These are phyloP conservation scores for Hanseniaspora pseudoguilliermondii DNA, from an alignment of 805 yeast genomes.

Conservation along the genomic window DNA sequence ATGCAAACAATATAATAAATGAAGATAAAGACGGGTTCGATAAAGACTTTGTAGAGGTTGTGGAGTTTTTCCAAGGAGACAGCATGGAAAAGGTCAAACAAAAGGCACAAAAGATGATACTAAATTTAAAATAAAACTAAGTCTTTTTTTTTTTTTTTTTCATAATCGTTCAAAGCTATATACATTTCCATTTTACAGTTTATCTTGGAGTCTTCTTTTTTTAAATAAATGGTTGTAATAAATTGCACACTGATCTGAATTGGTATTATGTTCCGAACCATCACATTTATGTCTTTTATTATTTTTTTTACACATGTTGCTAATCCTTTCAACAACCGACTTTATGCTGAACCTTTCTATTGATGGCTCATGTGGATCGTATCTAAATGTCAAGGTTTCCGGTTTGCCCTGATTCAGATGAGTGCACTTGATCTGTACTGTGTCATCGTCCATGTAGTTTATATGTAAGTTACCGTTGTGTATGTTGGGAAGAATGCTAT, in stretches of 20 bases:
- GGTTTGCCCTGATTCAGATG: neutral
- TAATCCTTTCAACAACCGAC: neutral
- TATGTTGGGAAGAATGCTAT: neutral
- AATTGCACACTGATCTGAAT: neutral
- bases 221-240: neutral
- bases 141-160: neutral
- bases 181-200: neutral
- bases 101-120: slow-evolving; percentile 10
- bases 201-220: neutral
- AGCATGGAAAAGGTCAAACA: slow-evolving; percentile 6
- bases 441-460: neutral
- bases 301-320: neutral
- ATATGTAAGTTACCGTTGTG: neutral
- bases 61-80: slow-evolving; percentile 48
- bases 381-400: slow-evolving; percentile 6
- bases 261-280: neutral
- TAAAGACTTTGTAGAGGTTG: slow-evolving; percentile 63
- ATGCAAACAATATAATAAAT: slow-evolving; percentile 71
- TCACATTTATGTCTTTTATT: neutral
- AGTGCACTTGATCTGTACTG: slow-evolving; percentile 3
- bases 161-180: too few species aligned
- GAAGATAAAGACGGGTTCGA: slow-evolving; percentile 66
- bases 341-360: neutral
- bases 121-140: neutral
- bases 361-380: neutral